Base-by-base conservation (phyloP, 2,329 filamentous ascomycete genomes). In the Aspergillus fumigatiaffinis region DNA sequence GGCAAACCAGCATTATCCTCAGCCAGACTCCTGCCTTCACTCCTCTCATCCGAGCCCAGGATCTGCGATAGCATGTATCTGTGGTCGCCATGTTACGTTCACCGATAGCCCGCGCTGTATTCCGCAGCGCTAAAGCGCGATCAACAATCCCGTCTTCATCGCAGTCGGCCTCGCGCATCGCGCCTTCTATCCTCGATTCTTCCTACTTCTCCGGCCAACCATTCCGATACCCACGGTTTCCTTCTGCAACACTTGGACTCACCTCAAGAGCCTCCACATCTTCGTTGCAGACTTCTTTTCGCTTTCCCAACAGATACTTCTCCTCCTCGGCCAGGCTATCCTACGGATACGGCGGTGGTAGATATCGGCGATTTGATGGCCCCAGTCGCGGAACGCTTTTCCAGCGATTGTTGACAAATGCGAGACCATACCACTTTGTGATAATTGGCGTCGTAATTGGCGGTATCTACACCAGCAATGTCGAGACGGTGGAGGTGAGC, bases 391-490 rank as follows among this genome's bases (percentile, higher is more conserved):
- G 60, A 32, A 53, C 66, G 9, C 23, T 64, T 3, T 20, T 65
- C 7, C 48, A 55, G 50, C 59, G 57, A 1, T 21, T 71, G 20
- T 8, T 69, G 26, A 54, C 54, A 20, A 54, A 60, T 42, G 59
- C 66, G 1, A 67, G 63, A 59, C 70, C 70, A 2, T 57, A 63
- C 6, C 69, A 71, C 42, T 69, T 69, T 10, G 63, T 73, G 3
- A 56, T 71, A 3, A 62, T 83, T 6, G 80, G 75, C 2, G 70
- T 74, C 1, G 72, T 73, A 0, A 68, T 73, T 2, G 78, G 75
- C 6, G 77, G 73, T 0, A 70, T 84, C 56, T 85, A 85, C 64
- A 64, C 82, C 20, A 80, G 76, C 65, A 85, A 86, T 59, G 73
- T 82, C 3, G 84, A 87, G 58, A 73, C 76, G 35, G 83, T 85